Evolutionary conservation across 2,329 filamentous ascomycete species (phyloP).

Genomic region (Orbilia ellipsospora): DNA sequence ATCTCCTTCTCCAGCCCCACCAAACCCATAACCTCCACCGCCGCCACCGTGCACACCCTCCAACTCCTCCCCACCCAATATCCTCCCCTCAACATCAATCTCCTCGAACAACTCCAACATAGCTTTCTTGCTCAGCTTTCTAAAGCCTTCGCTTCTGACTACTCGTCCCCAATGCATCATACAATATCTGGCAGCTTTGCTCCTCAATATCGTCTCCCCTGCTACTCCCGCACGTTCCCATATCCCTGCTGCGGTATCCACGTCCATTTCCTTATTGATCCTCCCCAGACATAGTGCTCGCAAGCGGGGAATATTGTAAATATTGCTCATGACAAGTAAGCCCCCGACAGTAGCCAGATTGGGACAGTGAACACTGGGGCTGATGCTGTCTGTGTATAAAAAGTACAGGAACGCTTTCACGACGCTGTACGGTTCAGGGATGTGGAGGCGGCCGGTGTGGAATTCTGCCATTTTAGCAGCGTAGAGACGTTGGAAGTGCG

Average conservation of each 20-base stretch:
- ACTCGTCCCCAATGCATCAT: conserved; percentile 94
- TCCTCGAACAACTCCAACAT: conserved; percentile 93
- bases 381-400: conserved; percentile 93
- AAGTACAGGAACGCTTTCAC: conserved; percentile 96
- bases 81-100: conserved; percentile 89
- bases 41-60: conserved; percentile 70
- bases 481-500: conserved; percentile 92
- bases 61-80: conserved; percentile 87
- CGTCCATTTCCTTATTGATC: conserved; percentile 87
- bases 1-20: background rate
- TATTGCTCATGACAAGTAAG: conserved; percentile 95
- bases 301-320: conserved; percentile 95
- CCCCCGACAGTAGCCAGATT: conserved; percentile 86
- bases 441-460: conserved; percentile 96
- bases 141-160: conserved; percentile 87
- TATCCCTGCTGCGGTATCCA: conserved; percentile 92
- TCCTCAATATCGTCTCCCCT: conserved; percentile 91
- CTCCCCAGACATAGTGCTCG: conserved; percentile 91
- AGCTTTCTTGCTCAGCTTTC: conserved; percentile 79
- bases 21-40: conserved; percentile 30
- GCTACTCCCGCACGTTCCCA: conserved; percentile 94
- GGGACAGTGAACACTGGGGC: conserved; percentile 70
- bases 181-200: conserved; percentile 86
- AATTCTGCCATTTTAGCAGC: conserved; percentile 96
- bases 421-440: conserved; percentile 92